Conservation (phyloP, 257 asterid species). For the Nicotiana sylvestris region DNA sequence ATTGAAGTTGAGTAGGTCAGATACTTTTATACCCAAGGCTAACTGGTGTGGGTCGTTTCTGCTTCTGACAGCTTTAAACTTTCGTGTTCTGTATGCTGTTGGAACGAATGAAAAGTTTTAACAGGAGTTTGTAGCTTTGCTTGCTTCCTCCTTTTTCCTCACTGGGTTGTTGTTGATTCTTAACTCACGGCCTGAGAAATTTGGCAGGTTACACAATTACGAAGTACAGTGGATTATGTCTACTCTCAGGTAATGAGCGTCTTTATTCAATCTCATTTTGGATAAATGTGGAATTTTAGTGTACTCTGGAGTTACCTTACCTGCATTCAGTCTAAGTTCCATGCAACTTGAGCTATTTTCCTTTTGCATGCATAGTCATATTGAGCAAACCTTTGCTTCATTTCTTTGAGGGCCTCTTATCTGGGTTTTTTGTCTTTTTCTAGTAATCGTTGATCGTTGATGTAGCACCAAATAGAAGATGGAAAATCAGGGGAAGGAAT, state of each 20-base stretch:
- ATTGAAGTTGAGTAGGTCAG: not conserved
- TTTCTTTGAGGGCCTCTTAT: not conserved
- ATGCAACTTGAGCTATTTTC: not conserved
- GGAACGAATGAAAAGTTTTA: not conserved
- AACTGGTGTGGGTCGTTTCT: not conserved
- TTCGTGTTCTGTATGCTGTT: not conserved
- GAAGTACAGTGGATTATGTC: conserved; percentile 62
- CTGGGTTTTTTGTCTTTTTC: not conserved
- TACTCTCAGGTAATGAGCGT: conserved; percentile 54
- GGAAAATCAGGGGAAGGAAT: not conserved
- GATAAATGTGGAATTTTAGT: not conserved
- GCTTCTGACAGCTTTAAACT: not conserved
- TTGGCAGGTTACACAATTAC: conserved; percentile 59
- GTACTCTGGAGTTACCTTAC: not conserved
- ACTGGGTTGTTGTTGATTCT: not conserved
- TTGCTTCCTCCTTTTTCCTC: not conserved
- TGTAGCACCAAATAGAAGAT: conserved; percentile 5
- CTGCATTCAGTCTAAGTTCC: not conserved
- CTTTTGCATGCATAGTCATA: not conserved
- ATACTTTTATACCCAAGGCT: not conserved
- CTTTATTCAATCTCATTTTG: conserved; percentile 13
- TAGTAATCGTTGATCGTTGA: not conserved
- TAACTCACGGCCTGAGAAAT: conserved; percentile 6
- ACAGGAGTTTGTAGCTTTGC: not conserved
- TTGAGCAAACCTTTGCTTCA: conserved; percentile 3